Evolutionary conservation across 805 yeast species (phyloP).

Genomic region (Saturnispora silvae): DNA sequence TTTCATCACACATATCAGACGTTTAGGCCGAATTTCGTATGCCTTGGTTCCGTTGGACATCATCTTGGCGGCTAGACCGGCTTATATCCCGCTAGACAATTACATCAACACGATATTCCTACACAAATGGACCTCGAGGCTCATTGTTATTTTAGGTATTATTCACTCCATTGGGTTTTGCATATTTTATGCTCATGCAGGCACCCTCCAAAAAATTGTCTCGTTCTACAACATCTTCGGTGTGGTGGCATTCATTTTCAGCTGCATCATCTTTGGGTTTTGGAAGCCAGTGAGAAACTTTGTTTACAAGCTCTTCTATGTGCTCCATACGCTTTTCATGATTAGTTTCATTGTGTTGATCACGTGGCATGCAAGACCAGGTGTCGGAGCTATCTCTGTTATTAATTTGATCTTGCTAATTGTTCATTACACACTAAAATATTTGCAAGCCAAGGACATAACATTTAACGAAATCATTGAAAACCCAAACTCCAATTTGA

Average conservation of each 20-base stretch:
- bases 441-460: slow-evolving; percentile 16
- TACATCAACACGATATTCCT: slow-evolving; percentile 46
- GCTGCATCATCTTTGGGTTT: slow-evolving; percentile 30
- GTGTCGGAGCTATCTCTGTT: slow-evolving; percentile 32
- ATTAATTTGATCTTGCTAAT: slow-evolving; percentile 24
- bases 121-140: slow-evolving; percentile 65
- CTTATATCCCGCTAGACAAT: slow-evolving; percentile 34
- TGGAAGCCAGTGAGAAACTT: slow-evolving; percentile 38
- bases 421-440: slow-evolving; percentile 29
- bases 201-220: slow-evolving; percentile 28
- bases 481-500: slow-evolving; percentile 10
- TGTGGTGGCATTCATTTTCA: slow-evolving; percentile 29
- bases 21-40: slow-evolving; percentile 55
- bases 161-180: slow-evolving; percentile 46
- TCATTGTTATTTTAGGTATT: slow-evolving; percentile 34
- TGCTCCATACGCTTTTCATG: slow-evolving; percentile 43
- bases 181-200: slow-evolving; percentile 32
- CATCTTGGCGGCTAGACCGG: slow-evolving; percentile 45
- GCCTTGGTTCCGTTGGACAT: slow-evolving; percentile 49
- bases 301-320: slow-evolving; percentile 43
- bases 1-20: slow-evolving; percentile 33
- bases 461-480: slow-evolving; percentile 15
- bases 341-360: slow-evolving; percentile 35
- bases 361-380: slow-evolving; percentile 62
- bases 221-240: slow-evolving; percentile 42